phyloP scores from a whole-genome alignment of 768 basidiomycete species.

The Fomitopsis serialis region DNA sequence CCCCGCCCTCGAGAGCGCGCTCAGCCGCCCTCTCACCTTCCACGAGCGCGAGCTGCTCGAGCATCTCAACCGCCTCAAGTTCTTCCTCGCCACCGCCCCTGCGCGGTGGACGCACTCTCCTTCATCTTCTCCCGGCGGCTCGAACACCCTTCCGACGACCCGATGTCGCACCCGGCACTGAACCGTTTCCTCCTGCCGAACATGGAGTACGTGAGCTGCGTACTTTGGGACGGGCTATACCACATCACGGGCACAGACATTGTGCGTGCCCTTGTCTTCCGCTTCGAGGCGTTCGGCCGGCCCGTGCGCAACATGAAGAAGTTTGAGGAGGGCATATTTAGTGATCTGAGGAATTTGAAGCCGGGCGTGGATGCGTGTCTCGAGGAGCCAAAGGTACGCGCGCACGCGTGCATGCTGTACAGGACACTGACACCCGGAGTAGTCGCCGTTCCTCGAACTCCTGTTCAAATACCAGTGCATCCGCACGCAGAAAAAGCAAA shows the following conservation, averaged over 20 bases:
- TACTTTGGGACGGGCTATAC: conserved; percentile 86
- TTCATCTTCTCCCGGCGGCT: conserved; percentile 16
- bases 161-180: conserved; percentile 56
- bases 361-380: conserved; percentile 88
- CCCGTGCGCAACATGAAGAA: conserved; percentile 93
- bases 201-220: conserved; percentile 85
- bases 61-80: conserved; percentile 76
- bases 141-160: not conserved
- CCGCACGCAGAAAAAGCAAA: conserved; percentile 97
- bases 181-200: conserved; percentile 85
- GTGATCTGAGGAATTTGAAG: conserved; percentile 88
- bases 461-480: conserved; percentile 97
- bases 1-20: not conserved
- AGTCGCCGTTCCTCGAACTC: conserved; percentile 91
- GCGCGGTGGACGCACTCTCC: conserved; percentile 54
- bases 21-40: conserved; percentile 52
- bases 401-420: not conserved
- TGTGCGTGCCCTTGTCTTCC: conserved; percentile 89
- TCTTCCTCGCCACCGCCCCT: conserved; percentile 83
- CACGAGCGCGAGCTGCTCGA: conserved; percentile 68
- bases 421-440: not conserved
- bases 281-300: conserved; percentile 87
- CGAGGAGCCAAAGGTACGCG: conserved; percentile 84
- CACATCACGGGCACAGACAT: conserved; percentile 97
- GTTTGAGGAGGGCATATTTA: conserved; percentile 95